These are phyloP conservation scores for Arthroderma sp. DNA, from an alignment of 2,329 filamentous ascomycete genomes.

Conservation along the genomic window DNA sequence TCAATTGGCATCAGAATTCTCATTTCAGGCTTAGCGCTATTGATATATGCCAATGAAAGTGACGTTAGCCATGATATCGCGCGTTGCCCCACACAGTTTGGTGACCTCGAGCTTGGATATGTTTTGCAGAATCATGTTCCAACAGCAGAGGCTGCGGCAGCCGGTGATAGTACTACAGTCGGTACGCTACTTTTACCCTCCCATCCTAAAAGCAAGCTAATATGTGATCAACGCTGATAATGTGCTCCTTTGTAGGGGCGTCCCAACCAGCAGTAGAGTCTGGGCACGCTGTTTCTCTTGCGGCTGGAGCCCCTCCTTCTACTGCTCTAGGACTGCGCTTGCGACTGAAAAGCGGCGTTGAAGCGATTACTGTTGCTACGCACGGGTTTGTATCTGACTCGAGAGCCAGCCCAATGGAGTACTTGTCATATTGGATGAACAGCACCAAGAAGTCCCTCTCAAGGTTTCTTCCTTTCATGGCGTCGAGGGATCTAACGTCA, in stretches of 20 bases:
- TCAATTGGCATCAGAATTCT: background rate
- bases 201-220: too few species aligned
- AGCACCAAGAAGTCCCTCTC: background rate
- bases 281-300: background rate
- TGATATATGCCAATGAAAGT: background rate
- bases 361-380: conserved; percentile 6
- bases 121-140: background rate
- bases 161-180: too few species aligned
- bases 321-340: background rate
- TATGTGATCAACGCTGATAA: too few species aligned
- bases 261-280: too few species aligned
- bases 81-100: background rate
- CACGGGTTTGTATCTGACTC: background rate
- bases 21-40: background rate
- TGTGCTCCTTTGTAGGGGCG: too few species aligned
- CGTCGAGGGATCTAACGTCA: background rate
- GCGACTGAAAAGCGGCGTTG: background rate
- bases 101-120: background rate
- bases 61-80: background rate
- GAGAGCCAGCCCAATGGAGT: background rate
- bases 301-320: background rate
- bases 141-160: background rate
- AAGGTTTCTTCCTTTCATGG: background rate
- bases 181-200: too few species aligned
- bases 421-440: background rate